Evolutionary conservation across 805 yeast genomes (phyloP), one percentile per base, ranked within the genome.

Genomic region (Starmerella tilneyi): DNA sequence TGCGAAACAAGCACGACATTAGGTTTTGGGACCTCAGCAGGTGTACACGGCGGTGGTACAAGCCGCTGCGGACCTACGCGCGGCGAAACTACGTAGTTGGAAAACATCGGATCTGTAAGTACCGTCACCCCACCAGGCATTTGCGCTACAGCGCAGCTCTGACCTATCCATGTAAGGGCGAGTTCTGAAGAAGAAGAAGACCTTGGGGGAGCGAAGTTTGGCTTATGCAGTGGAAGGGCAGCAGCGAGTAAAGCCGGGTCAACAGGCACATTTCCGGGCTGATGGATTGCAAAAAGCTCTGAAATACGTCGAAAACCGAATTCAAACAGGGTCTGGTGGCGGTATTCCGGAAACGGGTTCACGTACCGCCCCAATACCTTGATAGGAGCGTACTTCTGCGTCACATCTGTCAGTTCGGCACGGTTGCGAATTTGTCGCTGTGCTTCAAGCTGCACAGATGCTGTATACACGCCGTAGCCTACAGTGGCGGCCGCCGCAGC

Each of bases 131-230:
- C 79, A 4, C 81, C 72, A 2, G 57, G 57, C 23, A 85, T 61
- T 56, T 83, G 85, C 4, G 86, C 67, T 43, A 75, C 72, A 2
- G 88, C 74, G 62, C 96, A 86, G 46, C 92, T 81, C 60, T 89
- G 97, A 4, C 97, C 97, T 33, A 89, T 62, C 97, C 97, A 89
- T 0, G 96, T 85, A 56, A 81, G 74, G 2, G 81, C 69, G 54
- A 83, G 49, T 24, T 21, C 28, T 12, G 17, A n/a, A n/a, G n/a
- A n/a, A n/a, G n/a, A n/a, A n/a, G n/a, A n/a, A n/a, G n/a, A 71
- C 73, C 26, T 15, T 22, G 39, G 26, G 5, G 19, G 29, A 5
- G 40, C 26, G 34, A 71, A 58, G 52, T 73, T 72, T 0, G 96
- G 95, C 38, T 61, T 62, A 49, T 66, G 66, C 1, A 75, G 62